These are phyloP conservation scores for Aspergillus clavatus DNA, from an alignment of 2,329 filamentous ascomycete species.

Conservation along the genomic window DNA sequence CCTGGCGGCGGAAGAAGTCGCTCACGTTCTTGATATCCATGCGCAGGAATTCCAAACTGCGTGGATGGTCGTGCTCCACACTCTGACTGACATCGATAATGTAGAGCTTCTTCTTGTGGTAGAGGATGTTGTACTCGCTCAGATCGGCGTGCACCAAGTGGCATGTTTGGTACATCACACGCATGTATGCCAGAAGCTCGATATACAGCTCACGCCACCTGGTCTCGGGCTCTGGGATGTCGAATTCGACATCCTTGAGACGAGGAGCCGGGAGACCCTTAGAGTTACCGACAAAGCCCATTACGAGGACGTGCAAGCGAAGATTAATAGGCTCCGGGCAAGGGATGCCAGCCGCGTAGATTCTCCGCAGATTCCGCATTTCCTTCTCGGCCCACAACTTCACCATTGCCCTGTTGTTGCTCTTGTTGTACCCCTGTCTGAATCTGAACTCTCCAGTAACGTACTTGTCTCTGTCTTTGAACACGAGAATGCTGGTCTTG, in stretches of 20 bases:
- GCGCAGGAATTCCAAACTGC: constrained; percentile 84
- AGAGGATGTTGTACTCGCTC: constrained; percentile 97
- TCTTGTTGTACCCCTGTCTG: constrained; percentile 84
- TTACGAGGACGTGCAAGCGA: constrained; percentile 90
- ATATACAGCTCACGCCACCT: constrained; percentile 77
- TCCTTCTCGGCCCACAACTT: constrained; percentile 99
- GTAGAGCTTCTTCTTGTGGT: constrained; percentile 74
- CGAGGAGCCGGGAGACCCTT: constrained; percentile 85
- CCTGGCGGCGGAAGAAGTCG: constrained; percentile 85
- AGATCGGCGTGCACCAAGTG: constrained; percentile 90
- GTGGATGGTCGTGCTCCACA: constrained; percentile 93
- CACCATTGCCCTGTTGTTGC: constrained; percentile 93
- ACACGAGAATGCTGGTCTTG: constrained; percentile 95
- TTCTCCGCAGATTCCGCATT: constrained; percentile 83
- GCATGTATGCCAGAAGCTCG: constrained; percentile 82
- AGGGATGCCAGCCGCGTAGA: constrained; percentile 78
- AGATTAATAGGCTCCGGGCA: constrained; percentile 86
- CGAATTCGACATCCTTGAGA: constrained; percentile 76
- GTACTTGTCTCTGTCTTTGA: constrained; percentile 96
- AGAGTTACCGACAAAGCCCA: constrained; percentile 84
- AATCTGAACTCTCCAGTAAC: constrained; percentile 93
- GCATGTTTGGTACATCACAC: constrained; percentile 87
- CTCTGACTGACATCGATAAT: constrained; percentile 98
- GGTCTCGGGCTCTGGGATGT: constrained; percentile 61
- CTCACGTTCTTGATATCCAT: constrained; percentile 98